Evolutionary conservation across 306 rosid genomes (phyloP), one percentile per base, ranked within the genome.

Genomic region (Casuarina cunninghamiana): DNA sequence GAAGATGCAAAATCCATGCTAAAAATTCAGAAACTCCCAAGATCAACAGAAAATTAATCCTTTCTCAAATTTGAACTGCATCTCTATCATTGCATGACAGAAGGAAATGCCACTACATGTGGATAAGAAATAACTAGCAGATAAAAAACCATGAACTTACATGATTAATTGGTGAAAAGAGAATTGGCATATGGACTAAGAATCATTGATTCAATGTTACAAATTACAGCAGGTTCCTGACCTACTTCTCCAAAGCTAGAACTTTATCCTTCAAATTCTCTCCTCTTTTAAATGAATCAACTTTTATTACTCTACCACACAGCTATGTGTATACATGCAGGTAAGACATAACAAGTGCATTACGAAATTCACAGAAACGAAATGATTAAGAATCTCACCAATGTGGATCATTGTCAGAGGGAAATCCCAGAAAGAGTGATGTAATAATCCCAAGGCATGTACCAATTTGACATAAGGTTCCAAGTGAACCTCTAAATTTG

Each of bases 401-500:
- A 71, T 93, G 98, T 5, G 92, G 97, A 88, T 90, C 91, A 53
- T 54, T 78, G 69, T 91, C 92, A 38, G 96, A 83, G 71, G 91
- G 89, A 84, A 93, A 84, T 82, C 96, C 97, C 58, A 93, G 86
- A 82, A 84, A 86, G 15, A 93, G 80, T 21, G 97, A 93, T 2
- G 90, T 71, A 76, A 93, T 90, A 80, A 93, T 90, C 72, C 98
- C 98, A 72, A 91, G 93, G 74, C 98, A 93, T n/a, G 96, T 90
- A 53, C 96, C 97, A 72, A 93, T 88, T 84, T 93, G 98, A 83
- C 96, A 86, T 55, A 93, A 75, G 50, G 91, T 76, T 78, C 98
- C 98, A 7, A 93, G 84, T 74, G 98, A 84, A 71, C 98, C 98
- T 80, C 98, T 86, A 77, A 89, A 89, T 82, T 87, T 91, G 41